A percentile compares a stretch with the other conserved stretches of the same genome.
Conservation (phyloP, 371 early-diverging fungal species). For the Mucor irregularis region DNA sequence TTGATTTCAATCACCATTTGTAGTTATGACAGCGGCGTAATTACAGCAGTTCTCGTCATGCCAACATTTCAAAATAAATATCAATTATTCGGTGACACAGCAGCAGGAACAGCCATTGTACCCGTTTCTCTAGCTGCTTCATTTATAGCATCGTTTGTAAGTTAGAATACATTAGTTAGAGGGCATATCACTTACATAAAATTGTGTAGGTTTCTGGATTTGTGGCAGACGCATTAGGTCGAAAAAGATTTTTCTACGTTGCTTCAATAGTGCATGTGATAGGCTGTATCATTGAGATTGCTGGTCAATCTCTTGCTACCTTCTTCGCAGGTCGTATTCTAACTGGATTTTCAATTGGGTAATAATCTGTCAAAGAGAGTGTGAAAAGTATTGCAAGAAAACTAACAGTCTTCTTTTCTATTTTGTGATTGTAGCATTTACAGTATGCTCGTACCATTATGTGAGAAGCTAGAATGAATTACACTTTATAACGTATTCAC, state of each 20-base stretch:
- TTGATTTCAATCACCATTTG: no score
- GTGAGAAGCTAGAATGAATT: slow-evolving; percentile 32
- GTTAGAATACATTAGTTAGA: not conserved
- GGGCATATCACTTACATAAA: slow-evolving; percentile 32
- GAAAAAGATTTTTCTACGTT: slow-evolving; percentile 38
- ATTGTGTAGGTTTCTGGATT: slow-evolving; percentile 44
- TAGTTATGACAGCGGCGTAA: slow-evolving; percentile 52
- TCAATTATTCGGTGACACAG: slow-evolving; percentile 8
- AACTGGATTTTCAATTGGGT: slow-evolving; percentile 65
- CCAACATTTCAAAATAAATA: slow-evolving; percentile 35
- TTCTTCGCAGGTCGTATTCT: slow-evolving; percentile 75
- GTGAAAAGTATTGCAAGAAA: not conserved
- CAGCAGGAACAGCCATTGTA: slow-evolving; percentile 22
- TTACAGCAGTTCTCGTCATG: slow-evolving; percentile 47
- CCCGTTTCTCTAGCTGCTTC: slow-evolving; percentile 36
- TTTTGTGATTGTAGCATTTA: slow-evolving; percentile 23
- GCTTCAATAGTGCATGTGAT: slow-evolving; percentile 68
- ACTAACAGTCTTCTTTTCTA: not conserved
- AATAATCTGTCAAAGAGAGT: no score
- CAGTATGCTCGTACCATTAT: slow-evolving; percentile 43
- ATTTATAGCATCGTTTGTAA: slow-evolving; percentile 37
- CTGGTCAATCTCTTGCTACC: slow-evolving; percentile 44
- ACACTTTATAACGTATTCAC: no score
- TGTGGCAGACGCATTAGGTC: slow-evolving; percentile 38
- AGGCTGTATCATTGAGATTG: slow-evolving; percentile 72